These are phyloP conservation scores for Hypomontagnella submonticulosa DNA, from an alignment of 495 filamentous ascomycete species.

Conservation along the genomic window DNA sequence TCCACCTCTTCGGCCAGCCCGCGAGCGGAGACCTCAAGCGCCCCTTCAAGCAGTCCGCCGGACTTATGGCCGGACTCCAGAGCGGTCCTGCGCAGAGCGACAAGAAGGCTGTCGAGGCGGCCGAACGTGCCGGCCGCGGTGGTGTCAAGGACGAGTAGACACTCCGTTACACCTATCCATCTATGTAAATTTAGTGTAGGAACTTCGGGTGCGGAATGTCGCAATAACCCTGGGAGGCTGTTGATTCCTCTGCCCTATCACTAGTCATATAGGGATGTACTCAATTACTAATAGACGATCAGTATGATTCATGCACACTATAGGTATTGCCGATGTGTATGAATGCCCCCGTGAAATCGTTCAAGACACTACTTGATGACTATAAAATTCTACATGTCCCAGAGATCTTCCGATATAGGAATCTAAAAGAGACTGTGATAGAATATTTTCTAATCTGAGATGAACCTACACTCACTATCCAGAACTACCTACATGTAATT, in stretches of 20 bases:
- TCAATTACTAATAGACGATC: slow-evolving; percentile 15
- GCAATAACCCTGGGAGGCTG: background rate
- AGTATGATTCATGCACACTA: slow-evolving; percentile 4
- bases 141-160: slow-evolving; percentile 91
- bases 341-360: background rate
- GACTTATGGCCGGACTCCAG: slow-evolving; percentile 78
- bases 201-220: slow-evolving; percentile 2
- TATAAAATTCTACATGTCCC: too few relatives aligned
- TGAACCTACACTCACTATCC: too few relatives aligned
- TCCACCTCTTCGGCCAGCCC: slow-evolving; percentile 90
- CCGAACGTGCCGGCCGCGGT: slow-evolving; percentile 85
- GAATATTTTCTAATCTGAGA: too few relatives aligned
- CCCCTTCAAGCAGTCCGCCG: slow-evolving; percentile 88
- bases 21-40: slow-evolving; percentile 91
- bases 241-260: background rate
- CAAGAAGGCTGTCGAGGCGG: slow-evolving; percentile 92
- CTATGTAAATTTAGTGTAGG: slow-evolving; percentile 10
- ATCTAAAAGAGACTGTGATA: too few relatives aligned
- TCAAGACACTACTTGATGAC: too few relatives aligned
- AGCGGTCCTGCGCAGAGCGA: slow-evolving; percentile 85
- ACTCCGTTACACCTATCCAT: background rate
- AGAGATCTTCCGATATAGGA: too few relatives aligned
- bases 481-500: too few relatives aligned
- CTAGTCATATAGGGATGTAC: slow-evolving; percentile 8
- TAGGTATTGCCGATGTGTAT: slow-evolving; percentile 1